A percentile compares a stretch with the other conserved stretches of the same genome.
phyloP scores from a whole-genome alignment of 2,329 filamentous ascomycete genomes.

The Fusarium pseudograminearum region DNA sequence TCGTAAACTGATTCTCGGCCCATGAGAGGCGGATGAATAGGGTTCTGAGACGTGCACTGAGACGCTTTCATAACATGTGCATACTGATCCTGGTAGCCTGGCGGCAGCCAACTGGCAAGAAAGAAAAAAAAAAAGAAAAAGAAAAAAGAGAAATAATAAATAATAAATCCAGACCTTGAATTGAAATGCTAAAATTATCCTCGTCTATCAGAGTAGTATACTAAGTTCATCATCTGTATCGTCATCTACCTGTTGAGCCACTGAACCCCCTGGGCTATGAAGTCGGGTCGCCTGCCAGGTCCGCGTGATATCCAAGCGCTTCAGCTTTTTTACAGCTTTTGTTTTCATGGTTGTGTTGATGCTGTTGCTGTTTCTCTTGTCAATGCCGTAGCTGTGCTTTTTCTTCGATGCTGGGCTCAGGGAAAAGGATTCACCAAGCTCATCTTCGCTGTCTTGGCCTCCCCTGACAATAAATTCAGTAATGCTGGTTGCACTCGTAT shows the following conservation, averaged over 20 bases:
- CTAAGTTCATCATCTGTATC: conserved; percentile 37
- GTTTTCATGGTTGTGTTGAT: background rate
- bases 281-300: conserved; percentile 22
- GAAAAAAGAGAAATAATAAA: background rate
- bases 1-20: conserved; percentile 22
- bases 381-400: background rate
- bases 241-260: conserved; percentile 10
- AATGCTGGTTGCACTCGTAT: conserved; percentile 34
- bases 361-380: background rate
- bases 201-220: conserved; percentile 26
- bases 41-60: conserved; percentile 36
- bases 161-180: background rate
- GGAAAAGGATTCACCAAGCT: conserved; percentile 29
- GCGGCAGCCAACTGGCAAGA: background rate
- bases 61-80: conserved; percentile 24
- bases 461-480: conserved; percentile 12
- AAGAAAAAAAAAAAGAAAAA: background rate
- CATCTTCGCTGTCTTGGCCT: conserved; percentile 39
- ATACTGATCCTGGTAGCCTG: conserved; percentile 17
- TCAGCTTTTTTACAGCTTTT: conserved; percentile 27
- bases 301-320: conserved; percentile 31
- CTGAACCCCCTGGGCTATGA: conserved; percentile 27
- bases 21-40: conserved; percentile 34
- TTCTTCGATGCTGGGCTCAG: conserved; percentile 3
- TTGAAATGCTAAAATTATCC: background rate